Evolutionary conservation across 805 yeast species (phyloP), one percentile per base, ranked within the genome.

Genomic region (Metschnikowia lachancei): DNA sequence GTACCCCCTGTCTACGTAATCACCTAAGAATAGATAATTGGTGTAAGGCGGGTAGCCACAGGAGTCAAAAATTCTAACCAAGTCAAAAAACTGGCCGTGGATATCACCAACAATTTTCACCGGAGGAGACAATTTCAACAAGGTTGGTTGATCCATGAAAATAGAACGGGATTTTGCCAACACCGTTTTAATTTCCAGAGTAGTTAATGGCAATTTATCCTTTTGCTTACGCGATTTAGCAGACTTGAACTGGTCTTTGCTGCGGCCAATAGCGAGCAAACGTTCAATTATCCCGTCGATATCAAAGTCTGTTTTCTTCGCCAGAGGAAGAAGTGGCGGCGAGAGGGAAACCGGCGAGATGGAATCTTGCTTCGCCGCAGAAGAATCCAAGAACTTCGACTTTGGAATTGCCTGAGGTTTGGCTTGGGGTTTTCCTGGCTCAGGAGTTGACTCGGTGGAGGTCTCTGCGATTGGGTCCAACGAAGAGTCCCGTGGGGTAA

Each of bases 21-120:
- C 84, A 37, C 84, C 84, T 36, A 79, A 61, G 45, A 79, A 79
- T 50, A 79, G 63, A 56, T 78, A 79, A 57, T 79, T 79, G 2
- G 82, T 64, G 53, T 70, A 65, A 11, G 84, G 84, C 2, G 84
- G 84, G 50, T 74, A 78, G 0, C 84, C 84, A 59, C 82, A 77
- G n/a, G 73, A 64, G 56, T 77, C 76, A 61, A 79, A 78, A 31
- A 79, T 77, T 43, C 84, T 61, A 33, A 78, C 60, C 52, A 79
- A 67, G 59, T 79, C 84, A 52, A 68, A 65, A 55, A 74, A 79
- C 54, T 79, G 84, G 3, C 84, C 95, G 65, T 87, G 94, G 45
- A 87, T 83, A 66, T 88, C 90, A 36, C 94, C 94, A 6, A 86
- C 92, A 48, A 87, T 79, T 62, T 87, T 87, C 3, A 86, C 92